These are phyloP conservation scores for Endothia cerciana DNA, from an alignment of 2,329 filamentous ascomycete species.

Conservation along the genomic window DNA sequence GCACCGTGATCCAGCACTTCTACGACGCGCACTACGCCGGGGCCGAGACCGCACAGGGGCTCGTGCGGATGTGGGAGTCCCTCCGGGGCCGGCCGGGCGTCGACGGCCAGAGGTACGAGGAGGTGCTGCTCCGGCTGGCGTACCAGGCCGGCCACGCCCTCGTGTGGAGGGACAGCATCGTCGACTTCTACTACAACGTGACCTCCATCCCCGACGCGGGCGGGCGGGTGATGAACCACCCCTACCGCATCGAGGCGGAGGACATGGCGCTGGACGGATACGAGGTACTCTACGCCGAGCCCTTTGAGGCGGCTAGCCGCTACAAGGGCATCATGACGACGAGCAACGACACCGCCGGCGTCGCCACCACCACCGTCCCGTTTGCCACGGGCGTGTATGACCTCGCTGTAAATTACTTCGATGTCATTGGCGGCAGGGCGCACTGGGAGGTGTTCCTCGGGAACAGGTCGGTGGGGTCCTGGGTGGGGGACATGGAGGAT, in stretches of 20 bases:
- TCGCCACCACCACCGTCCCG: slow-evolving; percentile 49
- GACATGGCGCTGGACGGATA: slow-evolving; percentile 65
- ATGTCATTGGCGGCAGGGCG: slow-evolving; percentile 61
- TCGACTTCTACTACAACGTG: slow-evolving; percentile 64
- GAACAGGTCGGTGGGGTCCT: slow-evolving; percentile 55
- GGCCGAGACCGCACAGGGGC: slow-evolving; percentile 63
- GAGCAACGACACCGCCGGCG: slow-evolving; percentile 55
- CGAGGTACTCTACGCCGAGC: slow-evolving; percentile 53
- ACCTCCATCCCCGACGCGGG: slow-evolving; percentile 62
- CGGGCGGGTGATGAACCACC: slow-evolving; percentile 62
- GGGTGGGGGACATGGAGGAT: slow-evolving; percentile 64
- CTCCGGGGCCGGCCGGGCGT: slow-evolving; percentile 53
- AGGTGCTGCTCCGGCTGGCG: slow-evolving; percentile 60
- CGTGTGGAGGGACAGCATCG: slow-evolving; percentile 72
- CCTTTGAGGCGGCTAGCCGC: slow-evolving; percentile 63
- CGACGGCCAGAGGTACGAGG: slow-evolving; percentile 62
- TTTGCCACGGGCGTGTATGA: slow-evolving; percentile 62
- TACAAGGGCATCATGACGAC: slow-evolving; percentile 58
- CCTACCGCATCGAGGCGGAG: slow-evolving; percentile 71
- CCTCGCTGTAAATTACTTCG: slow-evolving; percentile 69
- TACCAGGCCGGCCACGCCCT: slow-evolving; percentile 73
- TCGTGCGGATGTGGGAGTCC: slow-evolving; percentile 57
- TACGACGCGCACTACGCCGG: slow-evolving; percentile 59
- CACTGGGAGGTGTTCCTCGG: slow-evolving; percentile 60
- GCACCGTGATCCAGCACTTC: slow-evolving; percentile 64